Evolutionary conservation across 371 early-diverging fungal genomes (phyloP).

Genomic region (Mortierella sp.): DNA sequence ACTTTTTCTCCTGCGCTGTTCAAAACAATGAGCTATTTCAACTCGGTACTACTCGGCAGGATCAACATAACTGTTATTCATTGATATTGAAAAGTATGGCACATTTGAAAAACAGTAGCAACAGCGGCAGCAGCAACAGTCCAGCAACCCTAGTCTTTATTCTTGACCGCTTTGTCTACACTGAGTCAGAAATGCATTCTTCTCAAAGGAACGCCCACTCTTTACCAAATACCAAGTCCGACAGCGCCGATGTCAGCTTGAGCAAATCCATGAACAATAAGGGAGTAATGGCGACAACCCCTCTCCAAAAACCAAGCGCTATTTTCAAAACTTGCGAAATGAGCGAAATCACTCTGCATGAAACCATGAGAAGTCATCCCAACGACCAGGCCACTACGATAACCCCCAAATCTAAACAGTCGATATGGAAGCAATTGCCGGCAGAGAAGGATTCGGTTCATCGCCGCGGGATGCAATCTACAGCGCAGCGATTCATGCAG

Average conservation of each 20-base stretch:
- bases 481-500: constrained; percentile 15
- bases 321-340: neutral
- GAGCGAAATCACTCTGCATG: neutral
- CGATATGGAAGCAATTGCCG: neutral
- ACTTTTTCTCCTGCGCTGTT: no score
- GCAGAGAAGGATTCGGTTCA: neutral
- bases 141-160: neutral
- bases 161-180: neutral
- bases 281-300: neutral
- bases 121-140: neutral
- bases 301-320: neutral
- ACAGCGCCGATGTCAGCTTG: neutral
- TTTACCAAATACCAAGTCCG: neutral
- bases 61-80: neutral
- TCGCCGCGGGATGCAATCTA: neutral
- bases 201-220: neutral
- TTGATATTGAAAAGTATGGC: neutral
- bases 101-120: neutral
- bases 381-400: neutral
- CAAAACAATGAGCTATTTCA: no score
- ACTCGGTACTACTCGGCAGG: neutral
- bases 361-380: neutral
- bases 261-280: neutral
- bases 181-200: neutral
- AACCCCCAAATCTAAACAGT: neutral